phyloP scores from a whole-genome alignment of 441 rosid genomes.

The Adansonia rubrostipa region DNA sequence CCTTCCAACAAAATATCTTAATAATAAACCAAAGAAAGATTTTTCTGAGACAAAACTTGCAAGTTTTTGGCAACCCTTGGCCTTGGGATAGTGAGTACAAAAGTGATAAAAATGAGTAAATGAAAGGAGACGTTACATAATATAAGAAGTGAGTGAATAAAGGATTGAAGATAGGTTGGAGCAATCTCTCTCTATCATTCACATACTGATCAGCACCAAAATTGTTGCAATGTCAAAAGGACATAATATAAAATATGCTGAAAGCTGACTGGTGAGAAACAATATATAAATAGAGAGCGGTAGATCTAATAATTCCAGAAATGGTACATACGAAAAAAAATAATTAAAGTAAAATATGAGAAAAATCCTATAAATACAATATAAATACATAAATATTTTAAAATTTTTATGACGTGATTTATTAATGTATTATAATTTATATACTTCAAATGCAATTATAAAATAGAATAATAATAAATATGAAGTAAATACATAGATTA shows the following conservation, averaged over 20 bases:
- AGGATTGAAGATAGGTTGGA: background rate
- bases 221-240: slow-evolving; percentile 21
- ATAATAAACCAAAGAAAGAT: slow-evolving; percentile 5
- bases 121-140: slow-evolving; percentile 25
- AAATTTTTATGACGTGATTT: too few species aligned
- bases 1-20: background rate
- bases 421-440: too few species aligned
- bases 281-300: too few species aligned
- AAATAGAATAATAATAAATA: background rate
- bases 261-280: too few species aligned
- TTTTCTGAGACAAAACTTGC: slow-evolving; percentile 3
- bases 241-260: background rate
- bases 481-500: background rate
- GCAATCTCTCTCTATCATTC: slow-evolving; percentile 26
- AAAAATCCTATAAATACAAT: too few species aligned
- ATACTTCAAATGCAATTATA: too few species aligned
- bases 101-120: slow-evolving; percentile 22
- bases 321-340: too few species aligned
- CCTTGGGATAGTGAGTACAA: slow-evolving; percentile 7
- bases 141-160: slow-evolving; percentile 18
- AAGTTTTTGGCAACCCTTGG: slow-evolving; percentile 10
- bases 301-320: too few species aligned
- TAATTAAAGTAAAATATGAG: too few species aligned
- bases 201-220: background rate
- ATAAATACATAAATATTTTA: too few species aligned